These are phyloP conservation scores for Corylus heterophylla DNA, from an alignment of 306 rosid genomes.

Conservation along the genomic window DNA sequence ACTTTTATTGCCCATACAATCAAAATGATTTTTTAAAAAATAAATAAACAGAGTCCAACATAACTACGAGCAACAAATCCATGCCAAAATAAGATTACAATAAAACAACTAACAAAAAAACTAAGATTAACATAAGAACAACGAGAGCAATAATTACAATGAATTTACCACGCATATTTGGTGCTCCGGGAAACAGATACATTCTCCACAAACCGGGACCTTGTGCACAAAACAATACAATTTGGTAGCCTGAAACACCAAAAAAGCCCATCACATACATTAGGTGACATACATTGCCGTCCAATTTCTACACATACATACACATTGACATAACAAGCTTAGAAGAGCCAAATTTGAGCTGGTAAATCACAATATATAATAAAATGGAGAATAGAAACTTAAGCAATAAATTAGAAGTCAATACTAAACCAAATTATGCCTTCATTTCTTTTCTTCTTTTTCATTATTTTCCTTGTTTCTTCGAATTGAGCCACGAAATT, in stretches of 20 bases:
- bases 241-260: constrained; percentile 86
- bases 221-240: constrained; percentile 96
- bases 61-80: not conserved
- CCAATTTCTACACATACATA: constrained; percentile 7
- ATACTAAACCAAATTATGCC: not conserved
- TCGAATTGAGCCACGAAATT: constrained; percentile 3
- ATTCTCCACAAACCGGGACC: constrained; percentile 99
- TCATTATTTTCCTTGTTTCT: not conserved
- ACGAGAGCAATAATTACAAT: not conserved
- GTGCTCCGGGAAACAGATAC: constrained; percentile 94
- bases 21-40: not conserved
- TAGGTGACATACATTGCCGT: not conserved
- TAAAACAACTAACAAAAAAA: constrained; percentile 9
- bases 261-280: constrained; percentile 2
- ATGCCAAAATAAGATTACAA: constrained; percentile 8
- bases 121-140: not conserved
- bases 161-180: constrained; percentile 84
- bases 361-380: not conserved
- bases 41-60: not conserved
- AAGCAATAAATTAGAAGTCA: not conserved
- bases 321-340: not conserved
- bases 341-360: not conserved
- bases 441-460: too few relatives aligned
- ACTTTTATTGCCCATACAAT: not conserved
- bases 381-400: not conserved